These are phyloP conservation scores for Hawksworthiomyces lignivorus DNA, from an alignment of 2,329 filamentous ascomycete genomes.

Conservation along the genomic window DNA sequence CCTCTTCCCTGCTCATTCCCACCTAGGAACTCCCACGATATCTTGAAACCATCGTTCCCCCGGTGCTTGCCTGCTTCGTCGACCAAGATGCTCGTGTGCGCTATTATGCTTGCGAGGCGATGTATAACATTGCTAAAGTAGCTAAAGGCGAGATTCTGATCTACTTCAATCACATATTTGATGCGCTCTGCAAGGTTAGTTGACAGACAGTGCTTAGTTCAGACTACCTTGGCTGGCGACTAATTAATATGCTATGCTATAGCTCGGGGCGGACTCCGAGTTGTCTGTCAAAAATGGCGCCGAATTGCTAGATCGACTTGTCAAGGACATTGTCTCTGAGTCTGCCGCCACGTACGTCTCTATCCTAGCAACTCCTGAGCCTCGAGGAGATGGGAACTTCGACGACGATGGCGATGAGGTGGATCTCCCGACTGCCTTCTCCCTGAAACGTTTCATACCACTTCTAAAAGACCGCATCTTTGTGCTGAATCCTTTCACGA, in stretches of 20 bases:
- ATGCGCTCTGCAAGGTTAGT: constrained; percentile 96
- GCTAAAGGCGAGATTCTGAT: constrained; percentile 94
- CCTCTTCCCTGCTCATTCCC: not conserved
- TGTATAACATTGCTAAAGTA: constrained; percentile 99
- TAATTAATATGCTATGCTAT: too few species aligned
- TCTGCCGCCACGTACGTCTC: constrained; percentile 93
- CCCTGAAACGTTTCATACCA: constrained; percentile 82
- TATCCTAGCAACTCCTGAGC: constrained; percentile 56
- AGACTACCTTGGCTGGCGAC: not conserved
- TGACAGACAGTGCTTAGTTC: not conserved
- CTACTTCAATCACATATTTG: constrained; percentile 98
- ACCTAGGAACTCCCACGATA: constrained; percentile 80
- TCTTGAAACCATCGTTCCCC: constrained; percentile 87
- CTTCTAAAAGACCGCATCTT: constrained; percentile 89
- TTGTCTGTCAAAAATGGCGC: constrained; percentile 97
- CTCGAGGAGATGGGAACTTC: constrained; percentile 34
- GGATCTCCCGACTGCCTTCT: constrained; percentile 77
- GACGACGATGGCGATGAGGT: constrained; percentile 30
- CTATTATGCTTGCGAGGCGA: constrained; percentile 98
- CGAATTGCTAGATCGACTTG: constrained; percentile 84
- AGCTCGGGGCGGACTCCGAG: constrained; percentile 94
- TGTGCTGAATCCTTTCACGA: constrained; percentile 88
- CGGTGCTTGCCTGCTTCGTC: constrained; percentile 92
- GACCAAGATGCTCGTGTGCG: constrained; percentile 96
- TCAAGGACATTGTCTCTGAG: constrained; percentile 95